Base-by-base conservation (phyloP, 129 eudicot genomes). In the Ambrosia trifida region DNA sequence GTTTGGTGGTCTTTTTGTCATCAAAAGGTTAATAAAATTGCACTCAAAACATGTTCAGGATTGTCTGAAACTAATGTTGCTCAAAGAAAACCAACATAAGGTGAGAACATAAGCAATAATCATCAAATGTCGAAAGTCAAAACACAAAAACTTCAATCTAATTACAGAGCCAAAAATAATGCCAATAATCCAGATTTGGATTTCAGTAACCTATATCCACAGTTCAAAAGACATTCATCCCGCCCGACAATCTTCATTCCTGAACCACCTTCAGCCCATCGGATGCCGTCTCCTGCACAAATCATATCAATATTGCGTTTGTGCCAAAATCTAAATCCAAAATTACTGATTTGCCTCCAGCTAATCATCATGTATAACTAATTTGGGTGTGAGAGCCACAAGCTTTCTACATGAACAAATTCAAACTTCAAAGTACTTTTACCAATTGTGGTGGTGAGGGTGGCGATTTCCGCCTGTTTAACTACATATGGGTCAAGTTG, bases 211-310 rank as follows among this genome's bases (percentile, higher is more conserved):
- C 72, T 54, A 43, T 43, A 24, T 75, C 51, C 53, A 60, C 36
- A 60, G 64, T 16, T 69, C 11, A 19, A 63, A 52, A 63, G 43
- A 41, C 41, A 84, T 63, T 58, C 58, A 47, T 51, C 53, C 69
- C 16, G 57, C 35, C 59, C 20, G 52, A 49, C 52, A 69, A 40
- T 16, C 56, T 66, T 43, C 79, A 6, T 53, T 38, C 67, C 70
- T 47, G 4, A 19, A 30, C 38, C 16, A 35, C 70, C 53, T 72
- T 84, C 89, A 91, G 41, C 83, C 86, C 32, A 84, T 53, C 20
- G 95, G 96, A 74, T 88, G 97, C 60, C 96, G 84, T 68, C 96
- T 91, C 92, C 97, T 91, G 88, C 81, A 84, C 17, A 33, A 13
- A 45, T 17, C 41, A 33, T 44, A 44, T 18, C 38, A 41, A 13